Percentiles rank a stretch among this genome's conserved stretches.
Conservation (phyloP, 2,329 filamentous ascomycete genomes). For the Mycosphaerelloides madeirae region DNA sequence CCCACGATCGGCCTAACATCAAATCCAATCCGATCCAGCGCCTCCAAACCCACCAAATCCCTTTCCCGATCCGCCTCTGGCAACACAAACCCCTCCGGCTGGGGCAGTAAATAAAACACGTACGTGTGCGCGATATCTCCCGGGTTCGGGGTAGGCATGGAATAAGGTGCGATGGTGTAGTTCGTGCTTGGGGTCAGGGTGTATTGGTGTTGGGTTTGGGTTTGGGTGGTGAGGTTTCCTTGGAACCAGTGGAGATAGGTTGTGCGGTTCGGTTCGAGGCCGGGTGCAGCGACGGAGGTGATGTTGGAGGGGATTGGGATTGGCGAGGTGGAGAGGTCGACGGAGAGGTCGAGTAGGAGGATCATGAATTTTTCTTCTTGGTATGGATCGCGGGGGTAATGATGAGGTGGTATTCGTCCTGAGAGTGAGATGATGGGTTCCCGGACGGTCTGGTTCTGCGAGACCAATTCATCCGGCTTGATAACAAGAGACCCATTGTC, state of each 20-base stretch:
- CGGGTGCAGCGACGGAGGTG: neutral
- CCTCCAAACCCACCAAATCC: neutral
- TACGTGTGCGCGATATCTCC: slow-evolving; percentile 1
- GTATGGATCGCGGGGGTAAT: neutral
- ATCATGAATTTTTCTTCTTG: neutral
- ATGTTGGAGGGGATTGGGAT: neutral
- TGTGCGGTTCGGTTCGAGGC: neutral
- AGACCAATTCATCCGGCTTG: neutral
- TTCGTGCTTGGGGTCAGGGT: neutral
- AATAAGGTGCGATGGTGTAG: neutral
- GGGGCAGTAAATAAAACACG: neutral
- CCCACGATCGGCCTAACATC: neutral
- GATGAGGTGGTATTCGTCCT: neutral
- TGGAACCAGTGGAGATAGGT: slow-evolving; percentile 2
- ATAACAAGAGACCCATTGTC: neutral
- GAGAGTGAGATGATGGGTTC: neutral
- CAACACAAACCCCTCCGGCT: neutral
- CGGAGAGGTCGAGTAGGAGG: neutral
- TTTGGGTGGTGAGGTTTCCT: neutral
- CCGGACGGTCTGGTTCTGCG: neutral
- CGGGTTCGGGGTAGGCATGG: neutral
- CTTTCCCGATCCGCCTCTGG: neutral
- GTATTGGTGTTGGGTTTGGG: neutral
- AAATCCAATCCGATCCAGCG: neutral
- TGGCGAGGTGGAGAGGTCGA: neutral